Evolutionary conservation across 2,329 filamentous ascomycete genomes (phyloP).

Genomic region (Zymoseptoria ardabiliae): DNA sequence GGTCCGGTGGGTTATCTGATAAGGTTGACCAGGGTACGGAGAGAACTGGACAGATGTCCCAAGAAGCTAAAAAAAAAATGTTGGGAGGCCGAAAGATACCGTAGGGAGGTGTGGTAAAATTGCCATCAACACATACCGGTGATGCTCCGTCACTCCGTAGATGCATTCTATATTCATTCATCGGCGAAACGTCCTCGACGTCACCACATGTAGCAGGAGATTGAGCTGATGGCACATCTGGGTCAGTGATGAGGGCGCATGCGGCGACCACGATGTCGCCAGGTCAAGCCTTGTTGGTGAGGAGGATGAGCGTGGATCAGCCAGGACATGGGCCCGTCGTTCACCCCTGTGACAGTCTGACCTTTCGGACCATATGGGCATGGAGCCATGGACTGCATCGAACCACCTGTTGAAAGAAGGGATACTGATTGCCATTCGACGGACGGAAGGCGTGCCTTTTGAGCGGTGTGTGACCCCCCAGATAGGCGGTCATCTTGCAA

Average conservation of each 20-base stretch:
- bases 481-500: not conserved
- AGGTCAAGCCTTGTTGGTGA: not conserved
- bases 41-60: too few relatives aligned
- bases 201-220: not conserved
- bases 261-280: not conserved
- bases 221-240: not conserved
- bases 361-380: too few relatives aligned
- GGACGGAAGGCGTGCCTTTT: not conserved
- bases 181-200: not conserved
- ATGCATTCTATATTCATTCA: not conserved
- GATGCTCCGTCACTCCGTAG: not conserved
- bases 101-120: not conserved
- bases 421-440: not conserved
- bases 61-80: too few relatives aligned
- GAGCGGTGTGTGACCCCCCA: not conserved
- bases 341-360: too few relatives aligned
- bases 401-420: not conserved
- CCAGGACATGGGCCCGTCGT: not conserved
- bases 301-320: not conserved
- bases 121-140: not conserved
- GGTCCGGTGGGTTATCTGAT: not conserved
- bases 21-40: not conserved
- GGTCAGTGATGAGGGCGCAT: not conserved
- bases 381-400: not conserved
- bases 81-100: not conserved